These are phyloP conservation scores for Penicillium sp. DNA, from an alignment of 2,329 filamentous ascomycete species.

Conservation along the genomic window DNA sequence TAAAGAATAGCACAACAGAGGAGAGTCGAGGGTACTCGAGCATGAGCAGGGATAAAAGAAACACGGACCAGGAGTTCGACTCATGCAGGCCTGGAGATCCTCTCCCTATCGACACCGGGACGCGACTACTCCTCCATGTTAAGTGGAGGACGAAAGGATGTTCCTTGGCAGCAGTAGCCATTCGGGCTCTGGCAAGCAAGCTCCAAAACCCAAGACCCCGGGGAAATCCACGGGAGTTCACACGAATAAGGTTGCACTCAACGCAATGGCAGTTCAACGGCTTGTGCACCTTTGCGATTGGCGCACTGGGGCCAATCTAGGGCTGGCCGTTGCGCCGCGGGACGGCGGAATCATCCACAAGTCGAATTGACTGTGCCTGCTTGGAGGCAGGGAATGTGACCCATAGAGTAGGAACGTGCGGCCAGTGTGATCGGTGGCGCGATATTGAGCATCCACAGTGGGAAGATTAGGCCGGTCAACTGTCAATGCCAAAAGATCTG, in stretches of 20 bases:
- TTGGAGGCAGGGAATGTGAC: background rate
- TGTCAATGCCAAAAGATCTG: background rate
- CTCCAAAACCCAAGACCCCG: background rate
- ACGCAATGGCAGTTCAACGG: background rate
- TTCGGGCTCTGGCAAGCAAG: background rate
- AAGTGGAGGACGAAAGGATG: too few relatives aligned
- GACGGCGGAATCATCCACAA: background rate
- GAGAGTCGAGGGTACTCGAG: background rate
- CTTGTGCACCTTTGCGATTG: background rate
- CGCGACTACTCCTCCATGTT: too few relatives aligned
- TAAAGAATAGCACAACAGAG: background rate
- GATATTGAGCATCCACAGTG: background rate
- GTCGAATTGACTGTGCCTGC: background rate
- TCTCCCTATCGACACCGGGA: too few relatives aligned
- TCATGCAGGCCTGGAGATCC: background rate
- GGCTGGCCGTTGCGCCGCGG: background rate
- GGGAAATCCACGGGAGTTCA: too few relatives aligned
- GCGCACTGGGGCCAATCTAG: background rate
- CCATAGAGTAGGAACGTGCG: background rate
- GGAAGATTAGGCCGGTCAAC: too few relatives aligned
- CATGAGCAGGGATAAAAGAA: background rate
- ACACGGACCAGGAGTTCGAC: background rate
- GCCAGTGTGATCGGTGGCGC: background rate
- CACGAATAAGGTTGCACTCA: background rate
- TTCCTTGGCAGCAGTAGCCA: too few relatives aligned